Percentiles rank a stretch among this genome's conserved stretches.
These are phyloP conservation scores for Pythium grandisporangium DNA, from an alignment of 352 stramenopile genomes.

Conservation along the genomic window DNA sequence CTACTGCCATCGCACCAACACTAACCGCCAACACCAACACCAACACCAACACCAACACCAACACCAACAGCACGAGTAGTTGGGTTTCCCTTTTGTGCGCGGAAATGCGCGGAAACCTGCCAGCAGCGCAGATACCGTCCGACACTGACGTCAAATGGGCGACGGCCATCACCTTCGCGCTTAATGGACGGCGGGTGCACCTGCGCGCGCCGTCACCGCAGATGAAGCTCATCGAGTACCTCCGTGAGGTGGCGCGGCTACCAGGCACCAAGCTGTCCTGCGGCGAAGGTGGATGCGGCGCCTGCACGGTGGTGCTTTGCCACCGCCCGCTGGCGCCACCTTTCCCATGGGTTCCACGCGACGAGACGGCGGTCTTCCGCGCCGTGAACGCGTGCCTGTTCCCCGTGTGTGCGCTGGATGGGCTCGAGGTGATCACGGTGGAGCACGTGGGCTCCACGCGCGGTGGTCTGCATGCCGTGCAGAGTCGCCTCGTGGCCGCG, in stretches of 20 bases:
- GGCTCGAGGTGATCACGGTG: constrained; percentile 75
- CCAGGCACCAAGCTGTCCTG: constrained; percentile 64
- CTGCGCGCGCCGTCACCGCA: constrained; percentile 9
- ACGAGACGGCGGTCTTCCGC: constrained; percentile 12
- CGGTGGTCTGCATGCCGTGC: constrained; percentile 31
- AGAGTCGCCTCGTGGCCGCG: constrained; percentile 58
- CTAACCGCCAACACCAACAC: no score
- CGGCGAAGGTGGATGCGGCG: constrained; percentile 22
- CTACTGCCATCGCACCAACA: neutral
- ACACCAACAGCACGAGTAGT: no score
- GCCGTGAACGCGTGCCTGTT: constrained; percentile 84
- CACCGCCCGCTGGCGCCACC: constrained; percentile 9
- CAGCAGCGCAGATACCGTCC: neutral
- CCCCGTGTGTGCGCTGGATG: constrained; percentile 62
- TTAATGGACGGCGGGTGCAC: constrained; percentile 10
- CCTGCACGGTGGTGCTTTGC: constrained; percentile 23
- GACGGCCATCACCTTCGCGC: constrained; percentile 8
- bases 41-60: no score
- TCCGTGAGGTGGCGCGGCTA: constrained; percentile 45
- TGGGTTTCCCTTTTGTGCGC: neutral
- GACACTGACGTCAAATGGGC: constrained; percentile 6
- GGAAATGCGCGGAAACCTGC: neutral
- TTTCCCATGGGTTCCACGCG: neutral
- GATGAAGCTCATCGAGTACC: constrained; percentile 46
- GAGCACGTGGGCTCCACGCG: constrained; percentile 57